Percentiles rank a stretch among this genome's conserved stretches.
Evolutionary conservation across 2,329 filamentous ascomycete species (phyloP).

Genomic region (Fusarium udum): DNA sequence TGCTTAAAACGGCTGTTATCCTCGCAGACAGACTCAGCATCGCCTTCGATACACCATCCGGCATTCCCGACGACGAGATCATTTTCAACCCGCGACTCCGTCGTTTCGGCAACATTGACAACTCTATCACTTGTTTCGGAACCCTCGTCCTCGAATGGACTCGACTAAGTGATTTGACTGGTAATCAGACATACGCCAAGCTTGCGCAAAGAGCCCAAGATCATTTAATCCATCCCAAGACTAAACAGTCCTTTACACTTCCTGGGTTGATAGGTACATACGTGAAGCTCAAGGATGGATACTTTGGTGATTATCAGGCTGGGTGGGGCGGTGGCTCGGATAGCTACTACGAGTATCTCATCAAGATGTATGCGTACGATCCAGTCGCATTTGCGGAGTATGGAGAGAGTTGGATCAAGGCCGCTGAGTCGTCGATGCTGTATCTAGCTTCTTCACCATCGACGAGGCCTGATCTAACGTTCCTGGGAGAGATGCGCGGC

Average conservation of each 20-base stretch:
- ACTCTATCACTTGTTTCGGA: slow-evolving; percentile 31
- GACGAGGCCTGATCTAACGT: background rate
- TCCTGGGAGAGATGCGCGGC: slow-evolving; percentile 1
- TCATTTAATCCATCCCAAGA: slow-evolving; percentile 26
- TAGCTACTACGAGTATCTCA: slow-evolving; percentile 37
- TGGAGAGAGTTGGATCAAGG: background rate
- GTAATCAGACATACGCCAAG: slow-evolving; percentile 18
- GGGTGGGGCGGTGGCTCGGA: slow-evolving; percentile 35
- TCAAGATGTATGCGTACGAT: slow-evolving; percentile 39
- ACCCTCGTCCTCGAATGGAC: slow-evolving; percentile 37
- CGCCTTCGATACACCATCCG: slow-evolving; percentile 34
- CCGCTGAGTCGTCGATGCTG: background rate
- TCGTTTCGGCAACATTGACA: slow-evolving; percentile 20
- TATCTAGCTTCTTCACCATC: slow-evolving; percentile 7
- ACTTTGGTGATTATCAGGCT: slow-evolving; percentile 31
- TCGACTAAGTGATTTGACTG: slow-evolving; percentile 22
- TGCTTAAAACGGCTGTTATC: background rate
- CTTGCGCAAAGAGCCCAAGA: slow-evolving; percentile 24
- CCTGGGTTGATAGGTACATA: slow-evolving; percentile 27
- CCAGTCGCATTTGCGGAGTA: slow-evolving; percentile 13
- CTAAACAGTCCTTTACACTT: slow-evolving; percentile 4
- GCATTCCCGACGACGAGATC: slow-evolving; percentile 33
- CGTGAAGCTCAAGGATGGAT: slow-evolving; percentile 1
- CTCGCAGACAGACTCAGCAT: slow-evolving; percentile 30
- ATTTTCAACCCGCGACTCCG: slow-evolving; percentile 22